A percentile compares a stretch with the other conserved stretches of the same genome.
Evolutionary conservation across 1,139 yeast species (phyloP).

Genomic region (Nakaseomyces kungkrabaensis): DNA sequence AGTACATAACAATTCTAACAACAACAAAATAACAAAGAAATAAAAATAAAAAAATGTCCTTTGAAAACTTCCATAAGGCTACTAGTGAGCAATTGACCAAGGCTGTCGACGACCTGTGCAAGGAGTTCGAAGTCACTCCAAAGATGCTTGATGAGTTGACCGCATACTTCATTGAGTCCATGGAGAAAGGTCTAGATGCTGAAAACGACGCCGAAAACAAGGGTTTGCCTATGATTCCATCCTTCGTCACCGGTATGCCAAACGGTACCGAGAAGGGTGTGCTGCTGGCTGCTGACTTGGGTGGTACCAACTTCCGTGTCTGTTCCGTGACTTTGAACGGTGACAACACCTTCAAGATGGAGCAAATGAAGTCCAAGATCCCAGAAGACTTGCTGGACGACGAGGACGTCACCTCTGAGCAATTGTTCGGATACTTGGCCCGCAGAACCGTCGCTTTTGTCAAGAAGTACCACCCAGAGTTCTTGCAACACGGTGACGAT

Average conservation of each 20-base stretch:
- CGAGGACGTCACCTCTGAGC: conserved; percentile 38
- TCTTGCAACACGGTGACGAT: conserved; percentile 7
- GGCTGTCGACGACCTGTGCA: conserved; percentile 42
- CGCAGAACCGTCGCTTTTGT: conserved; percentile 54
- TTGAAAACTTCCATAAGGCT: conserved; percentile 23
- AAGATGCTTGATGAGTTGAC: conserved; percentile 50
- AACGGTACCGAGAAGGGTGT: conserved; percentile 73
- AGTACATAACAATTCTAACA: too few relatives aligned
- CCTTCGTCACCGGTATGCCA: conserved; percentile 73
- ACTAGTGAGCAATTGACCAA: conserved; percentile 18
- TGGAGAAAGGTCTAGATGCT: conserved; percentile 49
- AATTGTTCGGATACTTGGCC: conserved; percentile 67
- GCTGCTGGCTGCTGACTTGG: conserved; percentile 72
- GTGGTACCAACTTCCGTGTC: conserved; percentile 84
- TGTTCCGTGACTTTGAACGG: conserved; percentile 76
- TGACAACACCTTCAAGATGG: conserved; percentile 63
- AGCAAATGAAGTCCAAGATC: conserved; percentile 64
- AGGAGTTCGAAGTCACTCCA: conserved; percentile 46
- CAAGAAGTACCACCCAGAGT: conserved; percentile 47
- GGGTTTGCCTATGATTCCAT: conserved; percentile 80
- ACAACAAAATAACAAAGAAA: neutral
- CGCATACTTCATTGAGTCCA: conserved; percentile 49
- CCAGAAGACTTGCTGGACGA: conserved; percentile 57
- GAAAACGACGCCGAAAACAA: conserved; percentile 23
- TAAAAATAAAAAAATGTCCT: conserved; percentile 16